phyloP scores from a whole-genome alignment of 2,329 filamentous ascomycete species.

The Metarhizium robertsii region DNA sequence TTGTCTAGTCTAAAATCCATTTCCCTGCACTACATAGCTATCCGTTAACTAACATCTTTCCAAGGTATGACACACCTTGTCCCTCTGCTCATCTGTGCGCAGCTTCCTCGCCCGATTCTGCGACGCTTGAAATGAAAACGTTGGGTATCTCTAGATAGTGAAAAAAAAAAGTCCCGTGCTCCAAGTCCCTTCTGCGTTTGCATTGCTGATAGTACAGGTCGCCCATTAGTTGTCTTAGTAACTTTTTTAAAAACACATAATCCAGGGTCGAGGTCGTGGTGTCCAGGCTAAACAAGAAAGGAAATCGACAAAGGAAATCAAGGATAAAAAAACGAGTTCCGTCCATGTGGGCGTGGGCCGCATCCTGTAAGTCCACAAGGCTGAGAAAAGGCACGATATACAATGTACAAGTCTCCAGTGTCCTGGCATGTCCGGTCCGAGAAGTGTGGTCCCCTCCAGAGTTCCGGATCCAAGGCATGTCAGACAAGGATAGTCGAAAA shows the following conservation, averaged over 20 bases:
- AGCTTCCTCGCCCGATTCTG: constrained; percentile 5
- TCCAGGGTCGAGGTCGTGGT: constrained; percentile 11
- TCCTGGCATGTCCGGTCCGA: constrained; percentile 7
- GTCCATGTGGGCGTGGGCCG: not conserved
- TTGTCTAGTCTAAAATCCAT: constrained; percentile 1
- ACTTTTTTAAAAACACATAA: constrained; percentile 9
- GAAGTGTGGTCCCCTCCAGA: not conserved
- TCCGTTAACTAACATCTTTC: not conserved
- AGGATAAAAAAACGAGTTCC: not conserved
- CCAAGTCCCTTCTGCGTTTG: constrained; percentile 13
- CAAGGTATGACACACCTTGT: constrained; percentile 1
- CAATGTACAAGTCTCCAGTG: constrained; percentile 1
- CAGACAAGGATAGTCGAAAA: not conserved
- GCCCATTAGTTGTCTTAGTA: constrained; percentile 12
- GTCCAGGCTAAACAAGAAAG: not conserved
- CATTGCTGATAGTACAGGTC: constrained; percentile 24
- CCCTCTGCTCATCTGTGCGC: constrained; percentile 5
- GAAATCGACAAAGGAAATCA: not conserved
- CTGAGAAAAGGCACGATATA: constrained; percentile 2
- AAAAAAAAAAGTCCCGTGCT: constrained; percentile 21
- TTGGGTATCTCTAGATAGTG: constrained; percentile 28
- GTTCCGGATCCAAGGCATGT: not conserved
- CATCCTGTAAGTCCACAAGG: constrained; percentile 10
- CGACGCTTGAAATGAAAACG: constrained; percentile 10
- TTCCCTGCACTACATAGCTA: not conserved